A percentile compares a stretch with the other conserved stretches of the same genome.
phyloP scores from a whole-genome alignment of 208 protist species.

The Angomonas ambiguus region DNA sequence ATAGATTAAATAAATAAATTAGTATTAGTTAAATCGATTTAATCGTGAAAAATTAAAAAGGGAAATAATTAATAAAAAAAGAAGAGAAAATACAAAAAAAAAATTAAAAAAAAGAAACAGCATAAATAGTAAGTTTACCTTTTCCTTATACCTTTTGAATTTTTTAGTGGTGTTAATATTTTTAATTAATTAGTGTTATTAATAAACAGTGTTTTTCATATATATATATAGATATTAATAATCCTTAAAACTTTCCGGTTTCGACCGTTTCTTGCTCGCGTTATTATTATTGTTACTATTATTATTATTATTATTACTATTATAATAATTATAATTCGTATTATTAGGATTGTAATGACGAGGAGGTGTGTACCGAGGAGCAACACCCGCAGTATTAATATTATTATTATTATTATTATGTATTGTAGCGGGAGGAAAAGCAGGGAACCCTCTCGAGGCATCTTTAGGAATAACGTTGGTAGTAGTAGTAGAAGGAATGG shows the following conservation, averaged over 20 bases:
- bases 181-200: conserved; percentile 3
- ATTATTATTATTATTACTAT: conserved; percentile 8
- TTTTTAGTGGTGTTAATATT: background rate
- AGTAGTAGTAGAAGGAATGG: too few species aligned
- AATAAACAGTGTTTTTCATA: background rate
- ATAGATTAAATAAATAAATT: conserved; percentile 12
- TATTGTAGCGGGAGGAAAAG: background rate
- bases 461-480: too few species aligned
- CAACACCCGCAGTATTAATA: background rate
- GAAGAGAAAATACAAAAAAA: conserved; percentile 14
- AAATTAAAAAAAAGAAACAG: conserved; percentile 13
- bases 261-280: background rate
- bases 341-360: too few species aligned
- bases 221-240: background rate
- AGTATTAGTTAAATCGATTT: conserved; percentile 10
- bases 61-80: background rate
- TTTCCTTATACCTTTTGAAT: background rate
- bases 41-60: background rate
- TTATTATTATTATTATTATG: conserved; percentile 10
- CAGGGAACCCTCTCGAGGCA: background rate
- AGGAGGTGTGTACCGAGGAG: background rate
- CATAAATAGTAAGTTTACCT: background rate
- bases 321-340: background rate
- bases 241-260: conserved; percentile 11
- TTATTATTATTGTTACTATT: conserved; percentile 9